Evolutionary conservation across 2,329 filamentous ascomycete species (phyloP).

Genomic region (Diaporthe destruens): DNA sequence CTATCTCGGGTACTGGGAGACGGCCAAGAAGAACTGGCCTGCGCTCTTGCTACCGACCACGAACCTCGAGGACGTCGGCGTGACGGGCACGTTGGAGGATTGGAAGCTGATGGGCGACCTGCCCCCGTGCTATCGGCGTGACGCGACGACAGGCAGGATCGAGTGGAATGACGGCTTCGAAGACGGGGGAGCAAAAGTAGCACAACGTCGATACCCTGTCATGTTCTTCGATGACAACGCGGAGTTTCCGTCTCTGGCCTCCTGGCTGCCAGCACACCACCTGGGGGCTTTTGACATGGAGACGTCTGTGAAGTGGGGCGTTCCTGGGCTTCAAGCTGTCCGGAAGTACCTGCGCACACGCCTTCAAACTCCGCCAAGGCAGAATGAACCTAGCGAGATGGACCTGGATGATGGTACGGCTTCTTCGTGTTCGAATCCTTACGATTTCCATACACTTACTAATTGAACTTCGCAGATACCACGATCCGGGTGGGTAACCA

Average conservation of each 20-base stretch:
- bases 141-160: not conserved
- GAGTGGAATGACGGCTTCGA: constrained; percentile 12
- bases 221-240: not conserved
- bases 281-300: constrained; percentile 5
- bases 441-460: not conserved
- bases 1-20: constrained; percentile 1
- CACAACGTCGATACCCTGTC: constrained; percentile 1
- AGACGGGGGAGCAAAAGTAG: constrained; percentile 12
- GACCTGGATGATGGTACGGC: not conserved
- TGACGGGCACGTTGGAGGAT: not conserved
- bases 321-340: constrained; percentile 7
- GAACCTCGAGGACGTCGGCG: constrained; percentile 12
- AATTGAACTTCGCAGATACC: not conserved
- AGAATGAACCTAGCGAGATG: not conserved
- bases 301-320: not conserved
- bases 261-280: constrained; percentile 1
- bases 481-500: not conserved
- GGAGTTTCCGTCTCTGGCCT: not conserved
- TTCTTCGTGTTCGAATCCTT: constrained; percentile 14
- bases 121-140: not conserved
- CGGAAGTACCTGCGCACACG: not conserved
- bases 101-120: not conserved
- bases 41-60: constrained; percentile 1
- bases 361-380: not conserved
- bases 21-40: constrained; percentile 12